Conservation (phyloP, 306 rosid genomes). For the Mimosa pudica region DNA sequence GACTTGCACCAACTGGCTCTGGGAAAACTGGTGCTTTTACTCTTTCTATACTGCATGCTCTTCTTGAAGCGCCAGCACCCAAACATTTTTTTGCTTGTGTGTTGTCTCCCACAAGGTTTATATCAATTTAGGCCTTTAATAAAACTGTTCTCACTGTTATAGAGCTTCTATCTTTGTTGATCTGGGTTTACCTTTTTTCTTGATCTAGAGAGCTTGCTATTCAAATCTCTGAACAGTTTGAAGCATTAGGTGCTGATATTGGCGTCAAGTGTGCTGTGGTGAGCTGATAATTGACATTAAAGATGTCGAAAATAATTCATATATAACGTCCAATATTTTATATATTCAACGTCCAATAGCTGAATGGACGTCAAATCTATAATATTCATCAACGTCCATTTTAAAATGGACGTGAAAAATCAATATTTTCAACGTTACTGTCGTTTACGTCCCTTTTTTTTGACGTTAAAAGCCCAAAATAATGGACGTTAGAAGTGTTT, state of each 20-base stretch:
- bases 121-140: constrained; percentile 13
- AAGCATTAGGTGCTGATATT: constrained; percentile 76
- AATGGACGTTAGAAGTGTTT: not conserved
- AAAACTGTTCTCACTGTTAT: constrained; percentile 1
- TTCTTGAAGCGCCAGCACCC: constrained; percentile 64
- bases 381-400: no score
- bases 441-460: not conserved
- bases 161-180: constrained; percentile 7
- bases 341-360: no score
- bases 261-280: constrained; percentile 87
- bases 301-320: no score
- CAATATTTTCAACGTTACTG: no score
- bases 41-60: constrained; percentile 85
- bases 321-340: no score
- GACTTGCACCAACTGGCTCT: constrained; percentile 90
- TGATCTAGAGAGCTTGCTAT: constrained; percentile 85
- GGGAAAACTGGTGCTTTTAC: constrained; percentile 98
- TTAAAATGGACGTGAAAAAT: no score
- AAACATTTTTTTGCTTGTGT: constrained; percentile 74
- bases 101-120: constrained; percentile 87
- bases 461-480: not conserved
- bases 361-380: no score
- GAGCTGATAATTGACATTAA: no score
- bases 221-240: constrained; percentile 87
- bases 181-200: constrained; percentile 16